Evolutionary conservation across 2,329 filamentous ascomycete species (phyloP).

Genomic region (Dryadomyces quercivorus): DNA sequence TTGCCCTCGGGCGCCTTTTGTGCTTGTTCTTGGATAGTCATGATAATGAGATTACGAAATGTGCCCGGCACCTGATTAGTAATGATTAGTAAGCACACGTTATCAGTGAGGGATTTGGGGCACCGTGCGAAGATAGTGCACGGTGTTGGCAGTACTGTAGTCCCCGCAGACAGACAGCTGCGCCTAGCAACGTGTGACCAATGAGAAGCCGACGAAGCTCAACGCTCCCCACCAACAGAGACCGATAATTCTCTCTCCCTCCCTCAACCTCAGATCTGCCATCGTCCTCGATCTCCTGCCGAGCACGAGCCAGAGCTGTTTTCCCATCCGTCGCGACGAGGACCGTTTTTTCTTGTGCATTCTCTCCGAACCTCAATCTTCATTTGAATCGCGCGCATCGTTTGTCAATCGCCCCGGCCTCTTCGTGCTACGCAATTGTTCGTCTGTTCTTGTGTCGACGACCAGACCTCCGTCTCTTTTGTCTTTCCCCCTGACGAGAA

Average conservation of each 20-base stretch:
- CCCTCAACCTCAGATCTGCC: neutral
- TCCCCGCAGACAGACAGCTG: constrained; percentile 6
- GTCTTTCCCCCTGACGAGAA: no score
- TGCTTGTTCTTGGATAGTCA: neutral
- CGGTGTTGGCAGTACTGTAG: constrained; percentile 1
- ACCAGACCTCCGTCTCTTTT: neutral
- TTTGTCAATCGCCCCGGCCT: neutral
- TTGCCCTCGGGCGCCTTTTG: neutral
- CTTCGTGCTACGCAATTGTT: no score
- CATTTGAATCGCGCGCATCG: neutral
- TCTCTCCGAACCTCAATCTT: neutral
- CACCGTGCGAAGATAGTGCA: neutral
- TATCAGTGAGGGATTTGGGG: constrained; percentile 8
- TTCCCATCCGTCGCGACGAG: neutral
- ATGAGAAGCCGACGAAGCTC: constrained; percentile 10
- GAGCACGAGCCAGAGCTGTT: neutral
- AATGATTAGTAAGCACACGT: neutral
- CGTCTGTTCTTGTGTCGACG: no score
- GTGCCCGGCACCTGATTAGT: neutral
- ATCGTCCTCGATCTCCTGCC: neutral
- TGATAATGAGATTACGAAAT: constrained; percentile 9
- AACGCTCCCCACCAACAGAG: constrained; percentile 1
- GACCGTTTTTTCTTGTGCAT: neutral
- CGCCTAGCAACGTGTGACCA: constrained; percentile 1
- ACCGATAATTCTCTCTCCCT: neutral